Conservation (phyloP, 1,139 yeast species). For the Yamadazyma triangularis region DNA sequence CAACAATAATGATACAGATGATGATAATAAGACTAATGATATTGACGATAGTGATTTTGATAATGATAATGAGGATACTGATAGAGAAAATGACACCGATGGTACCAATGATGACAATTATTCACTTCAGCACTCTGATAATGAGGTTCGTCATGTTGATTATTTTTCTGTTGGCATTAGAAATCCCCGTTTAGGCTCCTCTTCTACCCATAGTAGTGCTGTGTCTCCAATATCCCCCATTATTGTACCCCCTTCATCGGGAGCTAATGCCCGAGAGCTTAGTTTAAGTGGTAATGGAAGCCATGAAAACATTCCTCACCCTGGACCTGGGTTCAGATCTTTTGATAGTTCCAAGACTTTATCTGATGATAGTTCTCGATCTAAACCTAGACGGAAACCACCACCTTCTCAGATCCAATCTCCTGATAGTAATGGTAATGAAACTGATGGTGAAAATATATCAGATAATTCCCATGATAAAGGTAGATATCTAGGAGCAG, state of each 20-base stretch:
- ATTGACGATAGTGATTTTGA: conserved; percentile 4
- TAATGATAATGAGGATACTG: conserved; percentile 1
- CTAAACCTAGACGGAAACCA: conserved; percentile 22
- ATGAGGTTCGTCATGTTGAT: not conserved
- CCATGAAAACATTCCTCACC: conserved; percentile 12
- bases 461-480: conserved; percentile 3
- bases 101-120: not conserved
- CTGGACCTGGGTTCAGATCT: conserved; percentile 6
- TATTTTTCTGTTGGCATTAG: conserved; percentile 1
- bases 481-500: conserved; percentile 1
- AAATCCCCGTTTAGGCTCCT: conserved; percentile 9
- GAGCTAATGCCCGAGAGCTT: conserved; percentile 16
- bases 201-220: conserved; percentile 8
- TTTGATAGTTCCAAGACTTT: conserved; percentile 8
- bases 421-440: conserved; percentile 1
- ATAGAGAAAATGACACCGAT: not conserved
- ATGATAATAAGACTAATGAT: conserved; percentile 1
- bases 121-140: not conserved
- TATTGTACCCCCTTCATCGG: conserved; percentile 14
- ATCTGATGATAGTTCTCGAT: conserved; percentile 9
- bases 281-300: conserved; percentile 16
- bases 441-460: conserved; percentile 7
- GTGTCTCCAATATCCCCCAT: conserved; percentile 14
- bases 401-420: conserved; percentile 20
- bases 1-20: not conserved